Evolutionary conservation across 495 filamentous ascomycete genomes (phyloP), one percentile per base, ranked within the genome.

Genomic region (Penicillium steckii): DNA sequence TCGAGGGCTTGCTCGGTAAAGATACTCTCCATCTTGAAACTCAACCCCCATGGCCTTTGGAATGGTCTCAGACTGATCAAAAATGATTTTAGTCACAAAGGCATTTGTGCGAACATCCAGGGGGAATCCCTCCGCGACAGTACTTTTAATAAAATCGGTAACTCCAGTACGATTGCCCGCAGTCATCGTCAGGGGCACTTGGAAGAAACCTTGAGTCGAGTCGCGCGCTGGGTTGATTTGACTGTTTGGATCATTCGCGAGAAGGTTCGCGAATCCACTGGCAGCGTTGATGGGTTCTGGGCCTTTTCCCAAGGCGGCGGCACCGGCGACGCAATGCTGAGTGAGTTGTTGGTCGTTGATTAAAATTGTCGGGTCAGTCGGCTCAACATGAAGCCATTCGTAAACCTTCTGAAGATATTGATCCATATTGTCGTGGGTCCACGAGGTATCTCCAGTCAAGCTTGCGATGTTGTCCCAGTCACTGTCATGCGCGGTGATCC

Each of bases 31-130:
- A 32, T 76, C 69, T 2, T 85, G 74, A 61, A 78, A 87, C 42
- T 82, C 75, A 40, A 88, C 74, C 27, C 84, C 84, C 3, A 68
- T 80, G 12, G 85, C 84, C n/a, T 63, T 64, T 1, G 81, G 79
- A 15, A 61, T 68, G 9, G 40, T 25, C 5, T 55, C 63, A 15
- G 60, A 45, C 10, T 65, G 63, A 55, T 78, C 70, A 51, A 86
- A 85, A 15, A 58, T 48, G 29, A 86, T 66, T 52, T 76, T 78
- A 6, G 83, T 86, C 15, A 77, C 85, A 46, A 82, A 69, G 29
- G 71, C 76, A 61, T 85, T 77, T 1, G 78, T 68, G 15, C 72
- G 68, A 9, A 87, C 69, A 21, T 81, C 76, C 1, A 86, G 67
- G 0, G 67, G 70, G 55, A 83, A 83, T 48, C 73, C 77, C 57